A percentile compares a stretch with the other conserved stretches of the same genome.
Conservation (phyloP, 176 grass and related monocot genomes). For the Cenchrus purpureus region DNA sequence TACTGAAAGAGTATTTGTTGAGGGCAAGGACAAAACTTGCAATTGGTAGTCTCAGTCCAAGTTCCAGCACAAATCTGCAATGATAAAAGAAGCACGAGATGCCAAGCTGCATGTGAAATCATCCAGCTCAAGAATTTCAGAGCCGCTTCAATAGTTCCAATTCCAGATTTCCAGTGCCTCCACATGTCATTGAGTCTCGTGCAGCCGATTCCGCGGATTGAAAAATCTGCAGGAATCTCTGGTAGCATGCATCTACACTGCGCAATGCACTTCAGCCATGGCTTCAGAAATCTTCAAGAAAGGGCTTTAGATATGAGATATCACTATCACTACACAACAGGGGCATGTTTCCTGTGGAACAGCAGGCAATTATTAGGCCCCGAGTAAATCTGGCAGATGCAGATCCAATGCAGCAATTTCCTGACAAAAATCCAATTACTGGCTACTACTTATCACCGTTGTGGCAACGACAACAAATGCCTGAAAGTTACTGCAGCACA, state of each 20-base stretch:
- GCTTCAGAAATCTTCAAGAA: too few species aligned
- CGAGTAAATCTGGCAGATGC: neutral
- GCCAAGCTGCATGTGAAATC: slow-evolving; percentile 39
- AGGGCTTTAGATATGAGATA: too few species aligned
- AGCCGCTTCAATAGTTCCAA: neutral
- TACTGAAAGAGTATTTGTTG: neutral
- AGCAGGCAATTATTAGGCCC: neutral
- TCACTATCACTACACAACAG: neutral
- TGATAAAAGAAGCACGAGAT: slow-evolving; percentile 13
- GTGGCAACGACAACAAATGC: neutral
- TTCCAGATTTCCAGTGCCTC: slow-evolving; percentile 11
- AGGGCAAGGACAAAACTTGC: slow-evolving; percentile 6
- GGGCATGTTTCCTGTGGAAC: neutral
- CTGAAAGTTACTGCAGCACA: slow-evolving; percentile 26
- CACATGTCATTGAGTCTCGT: slow-evolving; percentile 41
- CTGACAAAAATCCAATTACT: neutral
- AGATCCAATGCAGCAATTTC: neutral
- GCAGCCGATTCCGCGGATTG: slow-evolving; percentile 13
- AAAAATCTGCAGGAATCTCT: slow-evolving; percentile 40
- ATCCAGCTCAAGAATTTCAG: slow-evolving; percentile 21
- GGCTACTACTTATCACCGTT: neutral
- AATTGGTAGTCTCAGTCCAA: slow-evolving; percentile 9
- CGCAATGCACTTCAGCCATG: slow-evolving; percentile 3
- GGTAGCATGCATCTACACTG: neutral
- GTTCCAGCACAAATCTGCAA: neutral